phyloP scores from a whole-genome alignment of 1,284 basidiomycete species.

The Trametes pubescens region DNA sequence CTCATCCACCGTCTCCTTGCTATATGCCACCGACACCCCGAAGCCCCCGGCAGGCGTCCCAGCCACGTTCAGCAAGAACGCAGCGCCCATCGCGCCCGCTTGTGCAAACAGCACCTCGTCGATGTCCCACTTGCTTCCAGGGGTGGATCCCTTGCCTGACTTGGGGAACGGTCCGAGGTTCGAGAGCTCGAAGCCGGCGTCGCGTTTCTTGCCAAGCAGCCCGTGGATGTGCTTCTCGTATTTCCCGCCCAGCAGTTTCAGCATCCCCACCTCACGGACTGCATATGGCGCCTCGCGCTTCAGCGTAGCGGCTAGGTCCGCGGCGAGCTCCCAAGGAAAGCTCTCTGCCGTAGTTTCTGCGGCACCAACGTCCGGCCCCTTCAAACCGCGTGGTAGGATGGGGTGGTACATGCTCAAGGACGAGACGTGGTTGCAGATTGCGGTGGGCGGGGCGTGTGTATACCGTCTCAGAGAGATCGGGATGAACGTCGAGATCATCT shows the following conservation, averaged over 20 bases:
- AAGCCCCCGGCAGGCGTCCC: conserved; percentile 46
- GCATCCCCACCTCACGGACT: conserved; percentile 42
- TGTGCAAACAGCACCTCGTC: conserved; percentile 42
- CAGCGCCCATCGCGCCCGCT: conserved; percentile 44
- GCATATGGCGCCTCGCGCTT: conserved; percentile 31
- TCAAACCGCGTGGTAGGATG: conserved; percentile 23
- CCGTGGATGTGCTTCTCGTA: conserved; percentile 42
- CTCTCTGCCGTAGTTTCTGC: conserved; percentile 16
- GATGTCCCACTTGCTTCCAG: conserved; percentile 33
- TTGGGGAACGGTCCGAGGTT: conserved; percentile 43
- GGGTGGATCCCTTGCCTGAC: not conserved
- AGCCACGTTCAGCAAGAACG: conserved; percentile 47
- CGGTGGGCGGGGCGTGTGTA: conserved; percentile 39
- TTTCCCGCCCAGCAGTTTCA: conserved; percentile 44
- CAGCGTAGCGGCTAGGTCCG: conserved; percentile 23
- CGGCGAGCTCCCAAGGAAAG: conserved; percentile 39
- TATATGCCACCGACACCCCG: conserved; percentile 41
- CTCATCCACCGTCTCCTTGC: conserved; percentile 40
- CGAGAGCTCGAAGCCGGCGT: conserved; percentile 44
- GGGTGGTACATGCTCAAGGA: conserved; percentile 32
- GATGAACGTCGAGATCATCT: conserved; percentile 40
- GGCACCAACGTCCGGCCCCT: no score
- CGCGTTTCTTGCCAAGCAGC: conserved; percentile 44
- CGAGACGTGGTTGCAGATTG: conserved; percentile 48
- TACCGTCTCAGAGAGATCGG: conserved; percentile 48